Base-by-base conservation (phyloP, 2,329 filamentous ascomycete genomes). In the Neurospora sp. region DNA sequence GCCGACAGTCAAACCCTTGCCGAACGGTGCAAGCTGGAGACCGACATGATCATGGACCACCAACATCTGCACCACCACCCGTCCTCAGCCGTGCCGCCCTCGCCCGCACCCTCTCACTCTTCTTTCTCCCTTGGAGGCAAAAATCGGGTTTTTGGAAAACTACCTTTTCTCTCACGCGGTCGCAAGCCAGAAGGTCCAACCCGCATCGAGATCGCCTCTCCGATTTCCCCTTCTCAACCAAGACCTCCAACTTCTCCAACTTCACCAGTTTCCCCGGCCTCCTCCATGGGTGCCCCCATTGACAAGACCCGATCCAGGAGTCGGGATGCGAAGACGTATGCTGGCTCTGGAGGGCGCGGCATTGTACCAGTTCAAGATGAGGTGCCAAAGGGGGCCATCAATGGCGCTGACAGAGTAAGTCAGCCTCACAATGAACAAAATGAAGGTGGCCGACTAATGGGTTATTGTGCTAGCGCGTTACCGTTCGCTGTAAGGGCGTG, bases 331-430 rank as follows among this genome's bases (percentile, higher is more conserved):
- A 62, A n/a, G 28, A 62, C 52, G 52, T 62, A 62, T 36, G 28
- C 52, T 62, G 52, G 67, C 36, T n/a, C 41, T 28, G 71, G 67
- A 37, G 69, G 67, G 65, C 68, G 66, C 67, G 69, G 39, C 68
- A 68, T 67, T 70, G 81, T 83, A 6, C 82, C 83, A 46, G 3
- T 62, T 36, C 82, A 83, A 68, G 89, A 85, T 62, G 92, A 96
- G 82, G 92, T 92, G 28, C 93, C 93, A 1, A 83, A 90, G 10
- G 93, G 92, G 69, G 92, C 92, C 15, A 90, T 91, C 70, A 96
- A 96, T 80, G 87, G 91, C 72, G 90, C 89, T 66, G 91, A 94
- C 77, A 85, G 93, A 75, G 89, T 91, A 80, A 84, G 88, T 74
- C 28, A 36, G 67, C 36, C 40, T 12, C 43, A 66, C 11, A 33